Percentiles rank a stretch among this genome's conserved stretches.
Evolutionary conservation across 1,284 basidiomycete species (phyloP).

Genomic region (Cryptococcus neoformans): DNA sequence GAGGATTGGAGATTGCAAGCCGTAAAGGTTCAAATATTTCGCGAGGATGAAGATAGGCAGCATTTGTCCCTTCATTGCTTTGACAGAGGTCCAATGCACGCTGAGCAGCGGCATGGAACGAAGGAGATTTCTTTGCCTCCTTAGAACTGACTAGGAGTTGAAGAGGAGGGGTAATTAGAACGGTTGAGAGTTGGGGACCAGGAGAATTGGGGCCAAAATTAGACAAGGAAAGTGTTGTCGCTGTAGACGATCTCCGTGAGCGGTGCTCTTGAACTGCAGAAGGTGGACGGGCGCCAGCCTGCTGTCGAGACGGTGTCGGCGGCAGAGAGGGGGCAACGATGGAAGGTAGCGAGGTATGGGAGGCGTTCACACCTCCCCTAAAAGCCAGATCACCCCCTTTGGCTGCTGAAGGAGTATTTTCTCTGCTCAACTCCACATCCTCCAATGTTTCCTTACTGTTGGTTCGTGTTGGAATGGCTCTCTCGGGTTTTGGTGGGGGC

Average conservation of each 20-base stretch:
- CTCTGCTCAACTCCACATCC: conserved; percentile 26
- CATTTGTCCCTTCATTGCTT: conserved; percentile 58
- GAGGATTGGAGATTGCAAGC: conserved; percentile 68
- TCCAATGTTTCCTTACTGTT: conserved; percentile 20
- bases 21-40: conserved; percentile 91
- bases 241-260: conserved; percentile 31
- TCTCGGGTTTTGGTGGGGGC: conserved; percentile 16
- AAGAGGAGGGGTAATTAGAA: conserved; percentile 71
- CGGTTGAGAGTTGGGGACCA: conserved; percentile 48
- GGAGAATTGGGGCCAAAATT: conserved; percentile 16
- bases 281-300: conserved; percentile 13
- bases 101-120: conserved; percentile 77
- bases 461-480: conserved; percentile 5
- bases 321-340: conserved; percentile 15
- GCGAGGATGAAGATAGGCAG: conserved; percentile 56
- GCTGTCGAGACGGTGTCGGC: conserved; percentile 26
- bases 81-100: conserved; percentile 79
- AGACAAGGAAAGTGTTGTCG: conserved; percentile 35
- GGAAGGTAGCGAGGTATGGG: conserved; percentile 24
- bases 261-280: conserved; percentile 18
- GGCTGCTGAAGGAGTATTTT: neutral
- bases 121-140: conserved; percentile 78
- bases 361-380: conserved; percentile 1
- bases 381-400: neutral
- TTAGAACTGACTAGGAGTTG: conserved; percentile 84